Base-by-base conservation (phyloP, 768 basidiomycete species). In the Melanogaster broomeanus region DNA sequence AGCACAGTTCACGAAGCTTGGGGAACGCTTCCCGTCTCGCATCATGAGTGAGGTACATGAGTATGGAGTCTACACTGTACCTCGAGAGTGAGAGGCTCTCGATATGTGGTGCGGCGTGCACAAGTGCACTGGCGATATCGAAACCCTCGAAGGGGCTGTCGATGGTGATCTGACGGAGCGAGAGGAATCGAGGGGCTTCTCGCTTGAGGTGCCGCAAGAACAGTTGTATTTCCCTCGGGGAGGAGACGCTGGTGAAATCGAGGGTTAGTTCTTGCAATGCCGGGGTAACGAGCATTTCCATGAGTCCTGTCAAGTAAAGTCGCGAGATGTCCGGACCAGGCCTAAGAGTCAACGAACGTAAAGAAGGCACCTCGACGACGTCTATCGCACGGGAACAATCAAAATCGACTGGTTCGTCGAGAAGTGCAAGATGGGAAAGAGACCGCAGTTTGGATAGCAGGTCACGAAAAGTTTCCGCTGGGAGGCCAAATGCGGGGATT, bases 241-340 rank as follows among this genome's bases (percentile, higher is more conserved):
- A 61, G 13, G 63, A 53, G 16, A 67, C 22, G 18, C 56, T 45
- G 39, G 55, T 53, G 48, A 67, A 69, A 48, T 67, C 61, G 21
- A 67, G 57, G 27, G 56, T 30, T 19, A 70, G 49, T 6, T 68
- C 58, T 18, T 62, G 51, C 16, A 67, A 34, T 19, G 47, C 51
- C n/a, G 68, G 68, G 11, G 65, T 56, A 30, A 56, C 24, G 15
- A 70, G 18, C 25, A 42, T 58, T 44, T 60, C 57, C 39, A 69
- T 45, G 41, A 66, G 48, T 5, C 61, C 50, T 4, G 61, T 64
- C 30, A 68, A 48, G 38, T 69, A 67, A 11, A 44, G 31, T 31
- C 65, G 66, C 9, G 68, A 69, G 21, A 68, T 55, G 30, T 65
- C 63, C 15, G 55, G 53, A 8, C 63, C 63, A 40, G 68, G 67